These are phyloP conservation scores for Candida maesae DNA, from an alignment of 805 yeast genomes.

Conservation along the genomic window DNA sequence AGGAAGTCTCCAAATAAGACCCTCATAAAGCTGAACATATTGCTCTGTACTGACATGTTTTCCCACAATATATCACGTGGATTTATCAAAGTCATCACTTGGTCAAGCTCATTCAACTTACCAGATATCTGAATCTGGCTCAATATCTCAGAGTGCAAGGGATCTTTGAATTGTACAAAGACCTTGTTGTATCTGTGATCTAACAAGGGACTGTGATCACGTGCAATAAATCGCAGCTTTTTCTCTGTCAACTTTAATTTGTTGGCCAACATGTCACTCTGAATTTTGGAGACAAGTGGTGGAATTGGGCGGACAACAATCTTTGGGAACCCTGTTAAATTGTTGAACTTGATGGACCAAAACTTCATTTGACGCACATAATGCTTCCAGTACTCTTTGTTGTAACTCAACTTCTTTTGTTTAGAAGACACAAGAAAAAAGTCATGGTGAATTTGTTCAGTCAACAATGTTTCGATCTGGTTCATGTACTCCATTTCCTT, in stretches of 20 bases:
- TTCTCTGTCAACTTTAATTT: slow-evolving; percentile 8
- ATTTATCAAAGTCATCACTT: slow-evolving; percentile 48
- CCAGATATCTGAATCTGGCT: slow-evolving; percentile 52
- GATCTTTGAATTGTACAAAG: slow-evolving; percentile 59
- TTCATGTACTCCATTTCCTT: slow-evolving; percentile 29
- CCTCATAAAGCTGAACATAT: slow-evolving; percentile 36
- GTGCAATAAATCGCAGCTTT: slow-evolving; percentile 14
- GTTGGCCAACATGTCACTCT: background rate
- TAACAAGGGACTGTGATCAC: slow-evolving; percentile 23
- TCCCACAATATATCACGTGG: slow-evolving; percentile 73
- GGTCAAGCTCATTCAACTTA: slow-evolving; percentile 39
- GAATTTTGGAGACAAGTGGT: background rate
- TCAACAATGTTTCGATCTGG: slow-evolving; percentile 38
- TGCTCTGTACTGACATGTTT: slow-evolving; percentile 43
- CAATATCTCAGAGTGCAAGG: slow-evolving; percentile 57
- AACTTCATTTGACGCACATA: slow-evolving; percentile 1
- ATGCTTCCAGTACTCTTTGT: slow-evolving; percentile 1
- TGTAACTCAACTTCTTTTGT: background rate
- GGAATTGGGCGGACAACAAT: background rate
- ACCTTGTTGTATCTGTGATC: slow-evolving; percentile 39
- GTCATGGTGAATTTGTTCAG: slow-evolving; percentile 30
- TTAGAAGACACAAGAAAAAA: slow-evolving; percentile 3
- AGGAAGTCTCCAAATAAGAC: slow-evolving; percentile 41
- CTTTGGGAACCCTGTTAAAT: background rate
- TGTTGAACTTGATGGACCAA: background rate